Evolutionary conservation across 2,329 filamentous ascomycete species (phyloP).

Genomic region (Aspergillus sp.): DNA sequence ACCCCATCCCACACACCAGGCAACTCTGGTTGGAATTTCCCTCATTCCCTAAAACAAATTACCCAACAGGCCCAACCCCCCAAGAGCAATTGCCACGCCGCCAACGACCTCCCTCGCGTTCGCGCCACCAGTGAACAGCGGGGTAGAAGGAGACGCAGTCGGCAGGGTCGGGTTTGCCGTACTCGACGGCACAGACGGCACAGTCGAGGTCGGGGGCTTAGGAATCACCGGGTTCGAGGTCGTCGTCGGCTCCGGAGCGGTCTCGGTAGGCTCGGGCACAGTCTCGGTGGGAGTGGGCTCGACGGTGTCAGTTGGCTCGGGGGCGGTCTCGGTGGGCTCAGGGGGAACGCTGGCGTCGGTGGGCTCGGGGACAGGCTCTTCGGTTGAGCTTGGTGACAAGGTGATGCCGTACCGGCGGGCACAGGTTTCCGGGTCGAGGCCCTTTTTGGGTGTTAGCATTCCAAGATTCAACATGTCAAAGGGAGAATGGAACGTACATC

Average conservation of each 20-base stretch:
- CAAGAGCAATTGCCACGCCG: conserved; percentile 1
- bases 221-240: conserved; percentile 1
- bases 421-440: conserved; percentile 6
- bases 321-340: too few relatives aligned
- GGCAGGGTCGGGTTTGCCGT: not conserved
- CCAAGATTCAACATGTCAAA: not conserved
- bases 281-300: not conserved
- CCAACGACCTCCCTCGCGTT: conserved; percentile 5
- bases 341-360: not conserved
- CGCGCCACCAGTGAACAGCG: conserved; percentile 4
- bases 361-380: not conserved
- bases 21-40: too few relatives aligned
- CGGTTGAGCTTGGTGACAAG: not conserved
- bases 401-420: conserved; percentile 2
- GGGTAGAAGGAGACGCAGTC: not conserved
- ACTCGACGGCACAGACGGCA: not conserved
- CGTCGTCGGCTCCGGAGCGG: not conserved
- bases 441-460: not conserved
- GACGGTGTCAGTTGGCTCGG: too few relatives aligned
- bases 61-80: not conserved
- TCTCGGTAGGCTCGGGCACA: not conserved
- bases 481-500: not conserved
- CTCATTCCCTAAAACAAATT: not conserved
- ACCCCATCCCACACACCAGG: too few relatives aligned
- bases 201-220: not conserved